Conservation (phyloP, 768 basidiomycete species). For the Lepiota brunneoincarnata region DNA sequence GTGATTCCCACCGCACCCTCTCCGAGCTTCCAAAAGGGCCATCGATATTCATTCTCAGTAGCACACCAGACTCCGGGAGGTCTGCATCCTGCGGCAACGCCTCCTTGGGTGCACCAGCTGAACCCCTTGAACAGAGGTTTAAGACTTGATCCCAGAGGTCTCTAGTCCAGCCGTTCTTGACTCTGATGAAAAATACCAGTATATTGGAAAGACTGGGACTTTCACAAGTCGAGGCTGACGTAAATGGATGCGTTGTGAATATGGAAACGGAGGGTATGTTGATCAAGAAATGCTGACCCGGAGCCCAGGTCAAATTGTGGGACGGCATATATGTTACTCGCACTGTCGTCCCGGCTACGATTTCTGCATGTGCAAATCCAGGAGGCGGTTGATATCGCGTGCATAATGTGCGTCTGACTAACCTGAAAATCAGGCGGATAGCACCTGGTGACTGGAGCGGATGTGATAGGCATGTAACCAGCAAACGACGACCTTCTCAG, state of each 20-base stretch:
- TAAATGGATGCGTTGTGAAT: constrained; percentile 71
- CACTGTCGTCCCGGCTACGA: constrained; percentile 68
- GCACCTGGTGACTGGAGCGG: neutral
- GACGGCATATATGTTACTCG: constrained; percentile 64
- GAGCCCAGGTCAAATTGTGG: constrained; percentile 59
- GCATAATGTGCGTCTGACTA: neutral
- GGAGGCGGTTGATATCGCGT: constrained; percentile 48
- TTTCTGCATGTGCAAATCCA: constrained; percentile 36
- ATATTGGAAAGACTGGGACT: constrained; percentile 39
- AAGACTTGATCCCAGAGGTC: constrained; percentile 58
- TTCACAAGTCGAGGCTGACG: constrained; percentile 60
- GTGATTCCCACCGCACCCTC: constrained; percentile 54
- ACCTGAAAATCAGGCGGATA: neutral
- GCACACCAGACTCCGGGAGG: constrained; percentile 43
- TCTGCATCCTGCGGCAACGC: constrained; percentile 22
- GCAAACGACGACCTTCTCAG: neutral
- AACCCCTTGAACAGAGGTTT: constrained; percentile 28
- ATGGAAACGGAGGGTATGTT: constrained; percentile 61
- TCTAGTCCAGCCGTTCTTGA: constrained; percentile 67
- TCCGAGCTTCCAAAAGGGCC: constrained; percentile 69
- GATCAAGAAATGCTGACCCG: constrained; percentile 78
- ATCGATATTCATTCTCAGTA: constrained; percentile 58
- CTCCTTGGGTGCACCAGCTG: constrained; percentile 26
- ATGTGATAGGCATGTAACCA: neutral
- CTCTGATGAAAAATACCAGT: constrained; percentile 66